A percentile compares a stretch with the other conserved stretches of the same genome.
These are phyloP conservation scores for Parietaria judaica DNA, from an alignment of 306 rosid species.

Conservation along the genomic window DNA sequence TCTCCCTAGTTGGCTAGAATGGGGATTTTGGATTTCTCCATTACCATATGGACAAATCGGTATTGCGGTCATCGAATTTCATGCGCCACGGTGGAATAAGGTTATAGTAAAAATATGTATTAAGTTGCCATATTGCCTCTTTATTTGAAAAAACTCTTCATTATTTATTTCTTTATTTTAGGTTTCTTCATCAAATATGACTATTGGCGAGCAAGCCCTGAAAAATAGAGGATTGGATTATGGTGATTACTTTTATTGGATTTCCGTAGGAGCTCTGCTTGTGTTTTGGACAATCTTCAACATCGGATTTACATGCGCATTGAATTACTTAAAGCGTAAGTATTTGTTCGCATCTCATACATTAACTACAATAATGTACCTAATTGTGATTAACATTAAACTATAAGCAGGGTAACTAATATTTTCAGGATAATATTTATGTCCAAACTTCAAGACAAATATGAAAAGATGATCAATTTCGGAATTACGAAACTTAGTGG, in stretches of 20 bases:
- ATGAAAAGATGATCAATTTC: slow-evolving; percentile 1
- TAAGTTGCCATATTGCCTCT: not conserved
- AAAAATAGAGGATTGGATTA: slow-evolving; percentile 33
- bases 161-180: not conserved
- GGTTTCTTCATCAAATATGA: slow-evolving; percentile 35
- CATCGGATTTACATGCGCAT: slow-evolving; percentile 33
- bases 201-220: slow-evolving; percentile 38
- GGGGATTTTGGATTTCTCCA: slow-evolving; percentile 67
- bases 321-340: slow-evolving; percentile 33
- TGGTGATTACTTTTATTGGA: slow-evolving; percentile 41
- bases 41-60: slow-evolving; percentile 48
- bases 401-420: too few relatives aligned
- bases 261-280: slow-evolving; percentile 40
- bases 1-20: slow-evolving; percentile 45
- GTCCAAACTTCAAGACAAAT: too few relatives aligned
- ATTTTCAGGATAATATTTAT: too few relatives aligned
- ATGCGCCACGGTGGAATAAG: slow-evolving; percentile 57
- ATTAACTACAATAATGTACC: not conserved
- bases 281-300: slow-evolving; percentile 40
- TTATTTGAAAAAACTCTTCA: not conserved
- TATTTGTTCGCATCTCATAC: not conserved
- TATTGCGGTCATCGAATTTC: slow-evolving; percentile 38
- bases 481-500: not conserved
- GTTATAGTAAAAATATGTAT: slow-evolving; percentile 6
- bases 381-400: not conserved